These are phyloP conservation scores for Acanthamoeba healyi DNA, from an alignment of 208 protist species.

Conservation along the genomic window DNA sequence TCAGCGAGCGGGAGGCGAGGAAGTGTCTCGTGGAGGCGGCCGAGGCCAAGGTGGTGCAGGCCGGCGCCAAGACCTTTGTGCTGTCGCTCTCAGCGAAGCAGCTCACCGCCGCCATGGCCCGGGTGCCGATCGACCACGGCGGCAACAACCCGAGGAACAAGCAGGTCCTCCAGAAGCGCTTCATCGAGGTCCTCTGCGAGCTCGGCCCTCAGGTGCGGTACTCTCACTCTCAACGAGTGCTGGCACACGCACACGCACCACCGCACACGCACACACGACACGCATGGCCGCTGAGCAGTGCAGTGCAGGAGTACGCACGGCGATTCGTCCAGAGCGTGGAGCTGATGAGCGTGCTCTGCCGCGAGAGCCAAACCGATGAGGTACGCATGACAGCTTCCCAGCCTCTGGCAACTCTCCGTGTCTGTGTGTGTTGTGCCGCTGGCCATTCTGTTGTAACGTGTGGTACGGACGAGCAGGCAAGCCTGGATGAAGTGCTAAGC, in stretches of 20 bases:
- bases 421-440: too few relatives aligned
- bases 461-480: not conserved
- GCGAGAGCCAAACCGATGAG: constrained; percentile 6
- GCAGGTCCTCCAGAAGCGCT: constrained; percentile 8
- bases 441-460: not conserved
- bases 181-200: constrained; percentile 29
- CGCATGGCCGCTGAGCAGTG: not conserved
- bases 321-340: not conserved
- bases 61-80: not conserved
- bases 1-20: not conserved
- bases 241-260: too few relatives aligned
- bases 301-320: not conserved
- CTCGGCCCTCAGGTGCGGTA: not conserved
- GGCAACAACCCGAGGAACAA: constrained; percentile 25
- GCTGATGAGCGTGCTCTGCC: not conserved
- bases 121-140: constrained; percentile 36
- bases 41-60: not conserved
- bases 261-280: not conserved
- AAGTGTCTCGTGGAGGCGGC: not conserved
- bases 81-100: not conserved
- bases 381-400: too few relatives aligned
- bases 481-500: constrained; percentile 21
- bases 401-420: too few relatives aligned
- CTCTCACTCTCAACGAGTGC: not conserved
- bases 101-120: not conserved